phyloP scores from a whole-genome alignment of 768 basidiomycete genomes.

The Floccularia luteovirens region DNA sequence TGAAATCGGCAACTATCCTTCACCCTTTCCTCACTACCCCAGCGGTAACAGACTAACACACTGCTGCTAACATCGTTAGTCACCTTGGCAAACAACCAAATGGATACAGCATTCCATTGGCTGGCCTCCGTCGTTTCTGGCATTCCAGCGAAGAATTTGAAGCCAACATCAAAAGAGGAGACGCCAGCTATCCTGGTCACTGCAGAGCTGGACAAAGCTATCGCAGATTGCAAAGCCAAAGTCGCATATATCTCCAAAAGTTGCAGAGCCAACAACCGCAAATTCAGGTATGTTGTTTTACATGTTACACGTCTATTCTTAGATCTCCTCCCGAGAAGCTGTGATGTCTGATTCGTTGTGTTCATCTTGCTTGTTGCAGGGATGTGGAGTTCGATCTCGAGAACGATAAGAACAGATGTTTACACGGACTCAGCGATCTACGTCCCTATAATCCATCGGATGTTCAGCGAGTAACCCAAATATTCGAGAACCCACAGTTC shows the following conservation, averaged over 20 bases:
- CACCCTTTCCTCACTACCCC: no score
- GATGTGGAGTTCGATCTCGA: slow-evolving; percentile 57
- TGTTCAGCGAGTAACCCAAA: slow-evolving; percentile 37
- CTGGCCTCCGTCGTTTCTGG: neutral
- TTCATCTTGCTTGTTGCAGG: slow-evolving; percentile 16
- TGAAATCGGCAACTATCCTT: no score
- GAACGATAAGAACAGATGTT: slow-evolving; percentile 39
- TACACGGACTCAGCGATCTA: slow-evolving; percentile 23
- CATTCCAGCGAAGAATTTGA: neutral
- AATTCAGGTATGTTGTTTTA: slow-evolving; percentile 32
- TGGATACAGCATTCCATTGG: neutral
- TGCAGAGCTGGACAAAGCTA: slow-evolving; percentile 35
- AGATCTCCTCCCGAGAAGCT: neutral
- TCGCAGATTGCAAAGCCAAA: slow-evolving; percentile 33
- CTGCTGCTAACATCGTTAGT: no score
- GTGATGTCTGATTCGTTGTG: neutral
- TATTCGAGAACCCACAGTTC: slow-evolving; percentile 46
- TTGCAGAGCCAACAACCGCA: slow-evolving; percentile 39
- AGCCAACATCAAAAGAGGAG: neutral
- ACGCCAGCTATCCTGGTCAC: slow-evolving; percentile 17
- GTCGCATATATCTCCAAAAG: slow-evolving; percentile 37
- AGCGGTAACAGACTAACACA: no score
- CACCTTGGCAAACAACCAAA: no score
- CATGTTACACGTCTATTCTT: no score
- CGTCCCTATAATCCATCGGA: slow-evolving; percentile 25